Conservation (phyloP, 139 green algal genomes). For the Gonium pectorale region DNA sequence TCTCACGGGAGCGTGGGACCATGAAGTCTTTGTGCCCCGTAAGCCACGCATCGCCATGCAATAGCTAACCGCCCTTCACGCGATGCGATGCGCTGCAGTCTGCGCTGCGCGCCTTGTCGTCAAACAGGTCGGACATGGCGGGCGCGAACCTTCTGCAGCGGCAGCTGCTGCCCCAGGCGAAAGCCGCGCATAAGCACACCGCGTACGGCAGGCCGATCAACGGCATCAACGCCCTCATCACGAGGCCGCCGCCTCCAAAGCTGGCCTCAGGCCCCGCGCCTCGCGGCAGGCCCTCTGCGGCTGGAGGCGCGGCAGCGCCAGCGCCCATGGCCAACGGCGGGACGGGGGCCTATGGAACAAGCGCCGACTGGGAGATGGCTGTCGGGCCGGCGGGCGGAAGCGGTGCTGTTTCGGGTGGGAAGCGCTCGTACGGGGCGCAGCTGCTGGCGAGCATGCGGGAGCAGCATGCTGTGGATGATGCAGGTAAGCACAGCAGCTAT, state of each 20-base stretch:
- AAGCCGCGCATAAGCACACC: constrained; percentile 14
- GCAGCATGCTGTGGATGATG: not conserved
- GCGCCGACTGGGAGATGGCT: not conserved
- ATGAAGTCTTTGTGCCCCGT: no score
- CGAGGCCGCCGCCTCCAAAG: not conserved
- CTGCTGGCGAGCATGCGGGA: constrained; percentile 17
- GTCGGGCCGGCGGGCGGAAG: not conserved
- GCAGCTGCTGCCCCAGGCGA: constrained; percentile 30
- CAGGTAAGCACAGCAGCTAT: no score
- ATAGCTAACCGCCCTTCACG: no score
- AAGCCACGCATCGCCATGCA: no score
- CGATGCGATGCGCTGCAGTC: no score
- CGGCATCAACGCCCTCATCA: constrained; percentile 21
- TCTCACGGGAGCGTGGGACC: no score
- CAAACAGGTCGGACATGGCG: constrained; percentile 27
- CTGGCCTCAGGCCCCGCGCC: no score
- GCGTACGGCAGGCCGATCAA: not conserved
- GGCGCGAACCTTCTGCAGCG: constrained; percentile 33
- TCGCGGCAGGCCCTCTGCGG: not conserved
- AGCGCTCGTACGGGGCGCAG: constrained; percentile 28
- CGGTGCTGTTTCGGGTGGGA: constrained; percentile 3
- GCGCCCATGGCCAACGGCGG: not conserved
- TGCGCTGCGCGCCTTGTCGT: constrained; percentile 18
- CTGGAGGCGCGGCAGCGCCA: not conserved
- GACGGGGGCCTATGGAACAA: constrained; percentile 25